Conservation (phyloP, 371 early-diverging fungal species). For the Parasitella parasitica region DNA sequence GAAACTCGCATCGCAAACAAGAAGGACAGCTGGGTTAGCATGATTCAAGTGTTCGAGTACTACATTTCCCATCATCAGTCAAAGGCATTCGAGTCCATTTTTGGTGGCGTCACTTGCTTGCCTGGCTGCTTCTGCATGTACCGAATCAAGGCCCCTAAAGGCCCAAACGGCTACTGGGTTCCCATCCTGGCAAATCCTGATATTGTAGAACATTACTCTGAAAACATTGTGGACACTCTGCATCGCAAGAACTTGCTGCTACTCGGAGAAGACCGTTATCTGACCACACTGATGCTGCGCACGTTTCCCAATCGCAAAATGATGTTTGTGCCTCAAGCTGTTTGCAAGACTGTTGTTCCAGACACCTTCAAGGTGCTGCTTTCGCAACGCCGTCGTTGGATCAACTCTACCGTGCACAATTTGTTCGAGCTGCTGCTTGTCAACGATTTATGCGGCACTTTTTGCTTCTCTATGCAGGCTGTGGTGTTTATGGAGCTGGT, state of each 20-base stretch:
- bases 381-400: slow-evolving; percentile 89
- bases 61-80: slow-evolving; percentile 87
- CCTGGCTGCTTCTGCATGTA: slow-evolving; percentile 97
- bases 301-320: slow-evolving; percentile 90
- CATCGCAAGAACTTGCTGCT: slow-evolving; percentile 94
- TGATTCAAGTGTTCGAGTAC: slow-evolving; percentile 70
- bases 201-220: slow-evolving; percentile 88
- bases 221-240: slow-evolving; percentile 87
- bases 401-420: slow-evolving; percentile 89
- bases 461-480: slow-evolving; percentile 91
- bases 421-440: slow-evolving; percentile 84
- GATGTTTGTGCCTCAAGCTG: slow-evolving; percentile 91
- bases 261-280: slow-evolving; percentile 94
- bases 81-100: slow-evolving; percentile 94
- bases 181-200: slow-evolving; percentile 86
- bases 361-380: slow-evolving; percentile 76
- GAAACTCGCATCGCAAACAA: slow-evolving; percentile 92
- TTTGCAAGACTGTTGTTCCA: slow-evolving; percentile 84
- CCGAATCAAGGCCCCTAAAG: slow-evolving; percentile 83
- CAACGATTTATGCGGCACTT: slow-evolving; percentile 86
- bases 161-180: slow-evolving; percentile 62
- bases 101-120: slow-evolving; percentile 96
- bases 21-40: slow-evolving; percentile 79
- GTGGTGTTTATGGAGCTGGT: slow-evolving; percentile 86
- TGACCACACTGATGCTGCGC: slow-evolving; percentile 92